Conservation (phyloP, 2,329 filamentous ascomycete genomes). For the Colletotrichum somersetense region DNA sequence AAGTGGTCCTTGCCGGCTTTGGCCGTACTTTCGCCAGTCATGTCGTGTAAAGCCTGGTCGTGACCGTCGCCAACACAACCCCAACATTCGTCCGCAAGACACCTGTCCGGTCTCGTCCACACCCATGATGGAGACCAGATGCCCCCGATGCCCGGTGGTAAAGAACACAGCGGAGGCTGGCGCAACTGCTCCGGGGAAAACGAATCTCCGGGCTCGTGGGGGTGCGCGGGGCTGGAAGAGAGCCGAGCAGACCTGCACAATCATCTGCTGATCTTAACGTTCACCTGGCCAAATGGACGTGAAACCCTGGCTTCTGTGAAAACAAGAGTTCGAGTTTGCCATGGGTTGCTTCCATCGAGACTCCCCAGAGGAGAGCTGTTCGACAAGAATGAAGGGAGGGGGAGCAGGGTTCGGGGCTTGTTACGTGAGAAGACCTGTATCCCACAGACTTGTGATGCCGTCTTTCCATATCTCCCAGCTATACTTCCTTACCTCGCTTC, state of each 20-base stretch:
- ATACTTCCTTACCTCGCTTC: background rate
- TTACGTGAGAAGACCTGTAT: background rate
- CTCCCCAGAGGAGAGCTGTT: background rate
- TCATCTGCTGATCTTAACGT: no score
- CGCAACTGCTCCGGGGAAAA: no score
- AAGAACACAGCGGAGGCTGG: no score
- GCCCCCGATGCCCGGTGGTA: no score
- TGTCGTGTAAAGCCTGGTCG: background rate
- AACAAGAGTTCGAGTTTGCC: background rate
- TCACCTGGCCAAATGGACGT: no score
- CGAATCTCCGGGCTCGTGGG: no score
- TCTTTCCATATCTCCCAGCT: background rate
- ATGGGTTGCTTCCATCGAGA: background rate
- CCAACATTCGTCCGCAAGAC: no score
- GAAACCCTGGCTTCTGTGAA: no score
- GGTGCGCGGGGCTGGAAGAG: no score
- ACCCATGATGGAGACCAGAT: background rate
- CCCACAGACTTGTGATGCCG: background rate
- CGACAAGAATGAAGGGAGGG: background rate
- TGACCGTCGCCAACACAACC: background rate
- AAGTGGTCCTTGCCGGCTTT: background rate
- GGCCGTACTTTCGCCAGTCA: background rate
- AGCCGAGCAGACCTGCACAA: no score
- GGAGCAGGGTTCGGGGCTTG: background rate
- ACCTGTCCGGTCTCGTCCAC: background rate